Base-by-base conservation (phyloP, 306 rosid species). In the Fagus crenata region DNA sequence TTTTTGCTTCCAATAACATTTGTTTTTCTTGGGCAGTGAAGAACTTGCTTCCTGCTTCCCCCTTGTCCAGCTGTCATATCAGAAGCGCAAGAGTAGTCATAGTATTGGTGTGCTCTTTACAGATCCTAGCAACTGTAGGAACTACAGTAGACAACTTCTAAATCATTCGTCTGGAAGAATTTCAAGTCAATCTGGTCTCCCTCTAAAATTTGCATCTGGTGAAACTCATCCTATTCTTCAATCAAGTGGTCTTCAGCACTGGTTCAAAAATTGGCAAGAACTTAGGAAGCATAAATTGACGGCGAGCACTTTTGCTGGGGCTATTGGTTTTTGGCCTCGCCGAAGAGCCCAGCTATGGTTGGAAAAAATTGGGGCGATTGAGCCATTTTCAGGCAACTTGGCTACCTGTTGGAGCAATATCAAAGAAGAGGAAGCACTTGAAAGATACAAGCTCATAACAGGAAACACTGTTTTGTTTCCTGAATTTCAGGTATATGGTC, bases 371-470 rank as follows among this genome's bases (percentile, higher is more conserved):
- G 96, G 96, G 54, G 93, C 92, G 73, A 85, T 83, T 51, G 92
- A 89, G 75, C 91, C 94, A 37, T 93, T 91, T 83, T 75, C 83
- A 15, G 92, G 96, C 80, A 93, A 91, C 78, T 73, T 88, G n/a
- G 95, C 98, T 41, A 91, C 98, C 6, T 84, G 89, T 73, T 93
- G 98, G 98, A 87, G 85, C 86, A 91, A 91, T 79, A 85, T 87
- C 70, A 93, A 85, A 91, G 98, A 93, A 81, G 92, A 84, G 84
- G 96, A 91, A 51, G 96, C 98, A 73, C 95, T 93, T 75, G 95
- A 91, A 78, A 87, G 95, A 69, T 93, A 93, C 84, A 90, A 90
- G 67, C 81, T 93, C 61, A 87, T 93, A 55, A 91, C 96, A 0
- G 96, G 96, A 73, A 91, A 93, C 81, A 46, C 82, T 3, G 92